Percentiles rank a stretch among this genome's conserved stretches.
Conservation (phyloP, 495 filamentous ascomycete genomes). For the Penicillium canescens region DNA sequence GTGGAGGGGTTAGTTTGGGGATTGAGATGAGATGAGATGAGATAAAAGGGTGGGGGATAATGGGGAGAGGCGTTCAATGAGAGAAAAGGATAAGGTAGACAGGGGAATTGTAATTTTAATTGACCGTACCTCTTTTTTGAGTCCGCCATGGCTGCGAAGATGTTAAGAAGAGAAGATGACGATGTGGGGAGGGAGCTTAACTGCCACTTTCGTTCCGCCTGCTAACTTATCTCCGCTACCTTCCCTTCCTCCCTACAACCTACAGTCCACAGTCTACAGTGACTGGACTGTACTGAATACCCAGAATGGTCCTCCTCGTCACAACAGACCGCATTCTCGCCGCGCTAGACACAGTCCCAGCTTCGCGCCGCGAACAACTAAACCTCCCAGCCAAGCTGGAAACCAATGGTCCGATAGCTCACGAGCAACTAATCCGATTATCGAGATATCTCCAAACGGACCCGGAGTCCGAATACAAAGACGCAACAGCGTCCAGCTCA, state of each 20-base stretch:
- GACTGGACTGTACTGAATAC: neutral
- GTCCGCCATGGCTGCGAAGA: constrained; percentile 23
- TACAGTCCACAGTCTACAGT: too few species aligned
- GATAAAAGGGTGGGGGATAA: neutral
- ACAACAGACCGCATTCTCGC: constrained; percentile 70
- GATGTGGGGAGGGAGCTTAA: constrained; percentile 28
- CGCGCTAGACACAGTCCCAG: constrained; percentile 53
- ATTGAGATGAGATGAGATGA: neutral
- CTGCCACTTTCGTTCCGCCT: constrained; percentile 17
- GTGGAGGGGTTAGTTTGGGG: constrained; percentile 25
- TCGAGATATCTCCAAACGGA: constrained; percentile 51
- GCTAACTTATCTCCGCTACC: constrained; percentile 10
- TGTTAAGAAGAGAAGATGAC: constrained; percentile 21
- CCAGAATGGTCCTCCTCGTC: constrained; percentile 73
- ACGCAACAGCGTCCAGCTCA: neutral
- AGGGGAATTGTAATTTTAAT: neutral
- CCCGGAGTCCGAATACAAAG: constrained; percentile 14
- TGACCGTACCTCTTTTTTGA: constrained; percentile 21
- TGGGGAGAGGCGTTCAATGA: too few species aligned
- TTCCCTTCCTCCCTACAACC: neutral
- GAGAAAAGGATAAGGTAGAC: neutral
- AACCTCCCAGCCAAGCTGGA: constrained; percentile 38
- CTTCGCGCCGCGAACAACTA: constrained; percentile 29
- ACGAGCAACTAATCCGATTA: constrained; percentile 72
- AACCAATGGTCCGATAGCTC: constrained; percentile 72